Percentiles rank a stretch among this genome's conserved stretches.
Evolutionary conservation across 2,329 filamentous ascomycete genomes (phyloP).

Genomic region (Dothistroma pini): DNA sequence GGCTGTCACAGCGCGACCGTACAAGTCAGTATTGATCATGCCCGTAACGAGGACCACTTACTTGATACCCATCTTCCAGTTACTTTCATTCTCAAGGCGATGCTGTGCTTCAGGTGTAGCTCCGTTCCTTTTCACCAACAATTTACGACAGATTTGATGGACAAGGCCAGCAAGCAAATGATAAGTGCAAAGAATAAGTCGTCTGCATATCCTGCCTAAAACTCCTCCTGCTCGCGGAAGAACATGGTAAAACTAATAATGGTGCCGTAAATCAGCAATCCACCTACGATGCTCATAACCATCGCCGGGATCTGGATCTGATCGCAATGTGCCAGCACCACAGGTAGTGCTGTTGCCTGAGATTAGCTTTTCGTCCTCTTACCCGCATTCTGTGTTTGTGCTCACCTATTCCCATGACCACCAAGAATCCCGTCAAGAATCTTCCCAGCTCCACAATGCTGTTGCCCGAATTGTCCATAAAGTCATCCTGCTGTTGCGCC

Average conservation of each 20-base stretch:
- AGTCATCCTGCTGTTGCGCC: slow-evolving; percentile 90
- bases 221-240: slow-evolving; percentile 97
- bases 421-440: slow-evolving; percentile 92
- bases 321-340: slow-evolving; percentile 80
- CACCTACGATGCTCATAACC: slow-evolving; percentile 91
- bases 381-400: slow-evolving; percentile 26
- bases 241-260: slow-evolving; percentile 99
- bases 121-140: background rate
- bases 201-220: slow-evolving; percentile 48
- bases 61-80: no score
- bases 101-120: no score
- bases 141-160: background rate
- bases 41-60: background rate
- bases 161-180: background rate
- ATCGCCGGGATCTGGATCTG: slow-evolving; percentile 82
- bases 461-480: slow-evolving; percentile 80
- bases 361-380: background rate
- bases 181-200: background rate
- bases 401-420: slow-evolving; percentile 95
- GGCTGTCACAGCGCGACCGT: no score
- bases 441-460: slow-evolving; percentile 89
- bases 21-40: background rate
- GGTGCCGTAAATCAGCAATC: slow-evolving; percentile 92
- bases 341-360: slow-evolving; percentile 66
- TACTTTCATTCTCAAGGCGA: no score